Base-by-base conservation (phyloP, 176 grass and related monocot species). In the Thinopyrum elongatum region DNA sequence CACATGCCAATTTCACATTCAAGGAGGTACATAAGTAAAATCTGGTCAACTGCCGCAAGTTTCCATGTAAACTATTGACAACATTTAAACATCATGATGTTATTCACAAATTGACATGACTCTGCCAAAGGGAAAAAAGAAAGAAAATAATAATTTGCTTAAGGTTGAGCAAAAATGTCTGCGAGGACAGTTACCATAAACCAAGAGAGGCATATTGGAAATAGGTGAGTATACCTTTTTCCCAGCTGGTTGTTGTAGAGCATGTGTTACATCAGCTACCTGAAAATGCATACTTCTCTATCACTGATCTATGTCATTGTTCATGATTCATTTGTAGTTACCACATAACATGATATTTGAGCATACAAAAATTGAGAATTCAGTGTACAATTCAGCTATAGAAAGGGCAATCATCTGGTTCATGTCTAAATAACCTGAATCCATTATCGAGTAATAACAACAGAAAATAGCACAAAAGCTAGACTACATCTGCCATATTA, bases 201-300 rank as follows among this genome's bases (percentile, higher is more conserved):
- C 22, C 21, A 72, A 66, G 12, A 66, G 9, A 84, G 7, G 26
- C 36, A 38, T n/a, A 30, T 59, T 17, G 3, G 27, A 41, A 26
- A 36, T 28, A 76, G n/a, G 35, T 23, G 33, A 51, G 15, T 31
- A 79, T 86, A 98, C 95, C 95, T 95, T 98, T 93, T 77, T 90
- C 47, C 91, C 95, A 86, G 95, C 95, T 80, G 95, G 95, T 76
- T 98, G 95, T 86, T 98, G 95, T 76, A 98, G 86, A 70, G 95
- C 94, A 92, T 98, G 95, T 76, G 95, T 98, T 82, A 98, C 51
- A 88, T 98, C 95, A 82, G 95, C 93, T 68, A 95, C 95, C 95
- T 94, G 93, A 88, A 89, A 90, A 90, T 82, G 61, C 13, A 79
- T 63, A 35, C 12, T 31, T 70, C 35, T 77, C 4, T 34, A 66